These are phyloP conservation scores for Fusarium multiceps DNA, from an alignment of 2,329 filamentous ascomycete genomes.

Conservation along the genomic window DNA sequence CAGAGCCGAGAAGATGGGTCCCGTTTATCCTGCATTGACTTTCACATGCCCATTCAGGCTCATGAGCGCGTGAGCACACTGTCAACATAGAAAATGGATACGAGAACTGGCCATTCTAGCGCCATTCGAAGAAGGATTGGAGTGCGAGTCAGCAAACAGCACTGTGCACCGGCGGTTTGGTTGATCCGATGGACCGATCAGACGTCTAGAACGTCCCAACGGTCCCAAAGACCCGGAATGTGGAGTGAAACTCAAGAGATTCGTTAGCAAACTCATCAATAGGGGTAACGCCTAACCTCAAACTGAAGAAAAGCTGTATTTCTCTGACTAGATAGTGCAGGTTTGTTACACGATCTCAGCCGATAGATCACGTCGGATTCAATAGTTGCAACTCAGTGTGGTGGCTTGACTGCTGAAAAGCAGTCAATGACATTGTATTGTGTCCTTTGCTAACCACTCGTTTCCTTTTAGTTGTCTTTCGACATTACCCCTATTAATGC, in stretches of 20 bases:
- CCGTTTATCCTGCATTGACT: not conserved
- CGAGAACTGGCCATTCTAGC: slow-evolving; percentile 19
- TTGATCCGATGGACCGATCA: slow-evolving; percentile 29
- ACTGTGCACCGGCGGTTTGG: slow-evolving; percentile 14
- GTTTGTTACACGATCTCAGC: not conserved
- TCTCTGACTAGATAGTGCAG: not conserved
- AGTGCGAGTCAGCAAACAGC: not conserved
- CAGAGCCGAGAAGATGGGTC: slow-evolving; percentile 39
- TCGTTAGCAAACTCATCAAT: not conserved
- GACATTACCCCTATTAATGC: slow-evolving; percentile 41
- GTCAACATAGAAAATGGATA: slow-evolving; percentile 29
- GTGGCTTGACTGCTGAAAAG: slow-evolving; percentile 22
- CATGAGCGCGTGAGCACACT: slow-evolving; percentile 36
- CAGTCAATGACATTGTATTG: slow-evolving; percentile 29
- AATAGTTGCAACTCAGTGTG: not conserved
- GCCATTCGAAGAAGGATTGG: not conserved
- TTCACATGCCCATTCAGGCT: slow-evolving; percentile 35
- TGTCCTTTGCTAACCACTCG: slow-evolving; percentile 16
- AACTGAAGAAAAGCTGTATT: not conserved
- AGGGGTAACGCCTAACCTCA: not conserved
- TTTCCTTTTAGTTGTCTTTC: slow-evolving; percentile 2
- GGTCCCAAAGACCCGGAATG: slow-evolving; percentile 19
- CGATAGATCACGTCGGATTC: slow-evolving; percentile 2
- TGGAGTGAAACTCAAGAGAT: slow-evolving; percentile 25
- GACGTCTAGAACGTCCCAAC: slow-evolving; percentile 4